Evolutionary conservation across 306 rosid species (phyloP), one percentile per base, ranked within the genome.

Genomic region (Spatholobus suberectus): DNA sequence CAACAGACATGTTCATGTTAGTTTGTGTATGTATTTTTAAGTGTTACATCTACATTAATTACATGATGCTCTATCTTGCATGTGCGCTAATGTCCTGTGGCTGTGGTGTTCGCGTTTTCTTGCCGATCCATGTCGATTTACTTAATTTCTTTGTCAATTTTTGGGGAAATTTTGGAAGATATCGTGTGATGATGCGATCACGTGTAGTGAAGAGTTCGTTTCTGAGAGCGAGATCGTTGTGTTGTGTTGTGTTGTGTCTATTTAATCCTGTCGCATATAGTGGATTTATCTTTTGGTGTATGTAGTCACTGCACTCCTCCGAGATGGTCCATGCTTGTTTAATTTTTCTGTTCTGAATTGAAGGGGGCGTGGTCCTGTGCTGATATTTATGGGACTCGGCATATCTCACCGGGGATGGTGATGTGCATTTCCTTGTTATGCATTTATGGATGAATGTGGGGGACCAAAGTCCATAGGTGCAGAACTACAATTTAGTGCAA

Each of bases 271-370:
- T 68, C 58, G 35, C 51, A 62, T 47, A 55, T 27, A 67, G 17
- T 79, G 79, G 82, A 86, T 79, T 61, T 73, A 54, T 74, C 55
- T 62, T 20, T 37, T 20, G 52, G n/a, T 77, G n/a, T 76, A 78
- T 77, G n/a, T 76, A 78, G 52, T 44, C 79, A 80, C 40, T 68
- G 57, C 21, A 8, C 23, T 8, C 0, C 13, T 5, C 23, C n/a
- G 20, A 38, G 0, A 74, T 86, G 89, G 86, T 68, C 89, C 89
- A 40, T 82, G 46, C 14, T 77, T 44, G 18, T 63, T 49, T 58
- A 1, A 20, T 29, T 41, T 70, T 65, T 81, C 44, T 66, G 71
- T 57, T 69, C 4, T 54, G 59, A 78, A 38, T 37, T 47, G 40
- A 81, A 44, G 44, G 73, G 37, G 18, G 34, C 37, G 81, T 59